Evolutionary conservation across 805 yeast genomes (phyloP), one percentile per base, ranked within the genome.

Genomic region (Pichia gijzeniarum): DNA sequence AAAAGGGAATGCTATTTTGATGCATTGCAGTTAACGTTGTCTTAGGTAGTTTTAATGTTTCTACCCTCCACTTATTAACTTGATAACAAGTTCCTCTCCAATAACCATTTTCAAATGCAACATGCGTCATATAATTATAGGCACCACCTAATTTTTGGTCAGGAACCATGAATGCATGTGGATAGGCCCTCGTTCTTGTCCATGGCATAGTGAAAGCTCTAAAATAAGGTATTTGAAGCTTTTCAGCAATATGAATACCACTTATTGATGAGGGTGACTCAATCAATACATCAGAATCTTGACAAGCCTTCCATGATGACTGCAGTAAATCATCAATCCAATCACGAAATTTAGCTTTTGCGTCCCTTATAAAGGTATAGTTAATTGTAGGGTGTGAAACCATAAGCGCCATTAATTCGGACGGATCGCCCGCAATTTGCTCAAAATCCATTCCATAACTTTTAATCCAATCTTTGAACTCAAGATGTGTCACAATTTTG

Each of bases 201-300:
- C 98, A 91, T 0, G 98, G 98, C 98, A 91, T 91, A 0, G 98
- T 91, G 60, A 91, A 91, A 0, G 97, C 97, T 56, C 97, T 72
- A 69, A 86, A 85, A 60, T 91, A 91, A 0, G 98, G 95, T 46
- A 91, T 84, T 18, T 80, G 77, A 47, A 91, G 64, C 1, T 95
- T 95, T 61, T 91, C 98, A 3, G 98, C 96, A 47, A 91, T 85
- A 57, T 91, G 98, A 39, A 90, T 77, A 9, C 98, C 98, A 14
- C 85, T 90, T 90, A 91, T 89, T 0, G 96, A 91, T 1, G 95
- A 84, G 0, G 98, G 98, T n/a, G 95, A 85, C 60, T 91, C 98
- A 47, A 91, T 86, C 49, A 91, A 69, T 17, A 91, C 74, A 58
- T 91, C 97, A 2, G 86, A 70, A 17, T 71, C 80, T 60, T 84